A percentile compares a stretch with the other conserved stretches of the same genome.
These are phyloP conservation scores for Punica granatum DNA, from an alignment of 345 rosid species.

Conservation along the genomic window DNA sequence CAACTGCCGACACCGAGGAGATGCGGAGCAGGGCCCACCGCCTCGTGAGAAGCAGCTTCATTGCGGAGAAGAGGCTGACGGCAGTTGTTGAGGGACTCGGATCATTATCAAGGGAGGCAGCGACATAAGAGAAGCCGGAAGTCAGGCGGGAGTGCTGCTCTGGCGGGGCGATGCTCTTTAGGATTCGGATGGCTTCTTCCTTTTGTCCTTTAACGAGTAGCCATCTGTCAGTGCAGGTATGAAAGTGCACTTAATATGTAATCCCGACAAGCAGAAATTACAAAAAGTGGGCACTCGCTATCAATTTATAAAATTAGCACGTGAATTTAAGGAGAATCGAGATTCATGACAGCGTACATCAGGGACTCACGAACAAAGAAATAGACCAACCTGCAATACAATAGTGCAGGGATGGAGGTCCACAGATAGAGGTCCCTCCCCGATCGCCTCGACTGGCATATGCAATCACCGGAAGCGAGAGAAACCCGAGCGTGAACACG, in stretches of 20 bases:
- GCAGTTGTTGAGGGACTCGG: conserved; percentile 19
- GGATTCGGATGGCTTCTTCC: conserved; percentile 43
- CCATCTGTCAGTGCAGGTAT: conserved; percentile 22
- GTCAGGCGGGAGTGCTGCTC: conserved; percentile 4
- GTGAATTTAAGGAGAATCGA: no score
- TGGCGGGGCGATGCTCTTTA: conserved; percentile 31
- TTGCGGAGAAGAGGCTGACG: conserved; percentile 33
- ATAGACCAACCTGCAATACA: conserved; percentile 22
- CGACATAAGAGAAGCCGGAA: conserved; percentile 26
- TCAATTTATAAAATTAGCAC: no score
- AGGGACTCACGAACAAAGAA: conserved; percentile 43
- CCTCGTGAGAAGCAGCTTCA: conserved; percentile 33
- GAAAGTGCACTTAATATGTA: no score
- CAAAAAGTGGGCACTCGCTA: no score
- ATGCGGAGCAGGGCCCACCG: conserved; percentile 48
- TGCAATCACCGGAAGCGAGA: conserved; percentile 40
- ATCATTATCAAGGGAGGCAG: background rate
- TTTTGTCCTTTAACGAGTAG: conserved; percentile 37
- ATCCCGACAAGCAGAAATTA: no score
- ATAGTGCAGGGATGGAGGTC: conserved; percentile 38
- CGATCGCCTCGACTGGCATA: conserved; percentile 26
- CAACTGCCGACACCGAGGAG: conserved; percentile 28
- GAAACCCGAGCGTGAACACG: conserved; percentile 35
- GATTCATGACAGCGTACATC: conserved; percentile 6
- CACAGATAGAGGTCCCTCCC: conserved; percentile 41